phyloP scores from a whole-genome alignment of 1,139 yeast species.

The Debaryomyces robertsiae region DNA sequence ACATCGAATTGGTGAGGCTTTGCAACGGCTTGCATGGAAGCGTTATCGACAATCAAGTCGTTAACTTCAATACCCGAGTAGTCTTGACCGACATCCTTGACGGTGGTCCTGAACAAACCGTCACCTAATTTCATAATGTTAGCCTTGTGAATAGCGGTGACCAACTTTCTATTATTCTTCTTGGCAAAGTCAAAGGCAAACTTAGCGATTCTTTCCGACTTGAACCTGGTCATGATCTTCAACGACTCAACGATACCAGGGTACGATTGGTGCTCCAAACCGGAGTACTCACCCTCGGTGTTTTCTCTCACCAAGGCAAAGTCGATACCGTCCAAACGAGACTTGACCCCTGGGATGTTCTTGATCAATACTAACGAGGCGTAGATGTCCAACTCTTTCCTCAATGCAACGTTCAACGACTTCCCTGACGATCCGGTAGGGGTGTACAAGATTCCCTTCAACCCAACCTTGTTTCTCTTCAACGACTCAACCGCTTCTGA shows the following conservation, averaged over 20 bases:
- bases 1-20: slow-evolving; percentile 98
- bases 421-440: slow-evolving; percentile 62
- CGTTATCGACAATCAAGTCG: slow-evolving; percentile 97
- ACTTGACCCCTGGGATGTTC: slow-evolving; percentile 91
- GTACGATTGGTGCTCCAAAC: slow-evolving; percentile 95
- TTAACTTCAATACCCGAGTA: slow-evolving; percentile 83
- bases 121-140: slow-evolving; percentile 99
- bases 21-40: slow-evolving; percentile 99
- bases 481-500: slow-evolving; percentile 88
- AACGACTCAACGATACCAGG: slow-evolving; percentile 98
- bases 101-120: slow-evolving; percentile 95
- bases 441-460: slow-evolving; percentile 94
- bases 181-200: slow-evolving; percentile 96
- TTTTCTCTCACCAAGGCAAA: slow-evolving; percentile 96
- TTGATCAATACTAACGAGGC: slow-evolving; percentile 93
- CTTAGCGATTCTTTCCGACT: slow-evolving; percentile 96
- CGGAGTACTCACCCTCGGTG: slow-evolving; percentile 97
- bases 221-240: slow-evolving; percentile 91
- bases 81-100: slow-evolving; percentile 85
- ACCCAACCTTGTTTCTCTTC: slow-evolving; percentile 95
- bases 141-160: slow-evolving; percentile 98
- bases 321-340: slow-evolving; percentile 86
- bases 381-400: slow-evolving; percentile 93
- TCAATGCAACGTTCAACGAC: slow-evolving; percentile 91
- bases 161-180: slow-evolving; percentile 88